Evolutionary conservation across 176 grass and related monocot species (phyloP).

Genomic region (Oryza glaberrima): DNA sequence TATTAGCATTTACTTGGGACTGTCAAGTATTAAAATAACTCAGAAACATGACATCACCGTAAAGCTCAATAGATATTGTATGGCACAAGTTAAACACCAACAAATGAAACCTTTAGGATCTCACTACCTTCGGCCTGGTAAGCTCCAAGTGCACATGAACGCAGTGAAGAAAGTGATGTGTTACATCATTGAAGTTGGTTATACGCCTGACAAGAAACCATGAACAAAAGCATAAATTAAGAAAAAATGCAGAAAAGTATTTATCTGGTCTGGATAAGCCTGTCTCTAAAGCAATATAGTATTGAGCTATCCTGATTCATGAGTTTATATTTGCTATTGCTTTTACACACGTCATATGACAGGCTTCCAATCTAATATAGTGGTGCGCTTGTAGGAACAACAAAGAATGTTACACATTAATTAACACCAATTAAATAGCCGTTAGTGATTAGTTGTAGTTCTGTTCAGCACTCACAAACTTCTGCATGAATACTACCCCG

Average conservation of each 20-base stretch:
- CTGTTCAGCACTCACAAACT: slow-evolving; percentile 6
- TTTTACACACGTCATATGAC: not conserved
- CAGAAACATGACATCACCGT: not conserved
- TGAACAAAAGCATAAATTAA: slow-evolving; percentile 27
- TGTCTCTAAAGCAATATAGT: not conserved
- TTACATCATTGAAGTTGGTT: slow-evolving; percentile 80
- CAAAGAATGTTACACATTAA: slow-evolving; percentile 3
- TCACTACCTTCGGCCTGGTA: slow-evolving; percentile 65
- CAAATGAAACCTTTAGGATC: slow-evolving; percentile 7
- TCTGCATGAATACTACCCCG: slow-evolving; percentile 18
- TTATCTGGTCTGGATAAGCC: not conserved
- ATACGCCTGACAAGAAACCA: slow-evolving; percentile 61
- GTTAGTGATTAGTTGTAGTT: not conserved
- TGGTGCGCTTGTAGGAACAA: not conserved
- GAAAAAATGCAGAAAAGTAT: slow-evolving; percentile 13
- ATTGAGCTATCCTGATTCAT: not conserved
- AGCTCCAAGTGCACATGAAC: slow-evolving; percentile 85
- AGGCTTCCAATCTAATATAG: slow-evolving; percentile 12
- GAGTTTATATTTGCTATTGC: not conserved
- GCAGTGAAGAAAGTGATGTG: slow-evolving; percentile 86
- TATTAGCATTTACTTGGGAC: slow-evolving; percentile 39
- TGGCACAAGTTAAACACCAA: slow-evolving; percentile 20
- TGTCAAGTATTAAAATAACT: slow-evolving; percentile 31
- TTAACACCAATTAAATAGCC: slow-evolving; percentile 9
- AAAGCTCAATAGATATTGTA: not conserved